Percentiles rank a stretch among this genome's conserved stretches.
These are phyloP conservation scores for Cystobasidiopsis lactophilus DNA, from an alignment of 768 basidiomycete genomes.

Conservation along the genomic window DNA sequence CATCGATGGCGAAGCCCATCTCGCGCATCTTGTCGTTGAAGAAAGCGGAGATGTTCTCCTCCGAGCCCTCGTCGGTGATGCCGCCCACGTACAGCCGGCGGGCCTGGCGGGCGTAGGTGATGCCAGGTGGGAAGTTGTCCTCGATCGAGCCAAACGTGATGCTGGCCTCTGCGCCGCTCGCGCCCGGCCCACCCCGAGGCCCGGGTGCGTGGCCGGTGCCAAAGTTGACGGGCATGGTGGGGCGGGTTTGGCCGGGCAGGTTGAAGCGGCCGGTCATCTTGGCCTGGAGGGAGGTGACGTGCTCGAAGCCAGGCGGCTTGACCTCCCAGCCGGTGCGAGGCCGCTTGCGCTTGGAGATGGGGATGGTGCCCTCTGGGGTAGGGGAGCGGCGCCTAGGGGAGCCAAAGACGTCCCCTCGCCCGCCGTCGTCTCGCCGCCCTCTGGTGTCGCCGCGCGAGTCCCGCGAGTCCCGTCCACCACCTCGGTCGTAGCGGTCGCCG, in stretches of 20 bases:
- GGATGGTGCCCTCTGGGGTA: constrained; percentile 62
- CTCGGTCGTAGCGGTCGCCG: constrained; percentile 14
- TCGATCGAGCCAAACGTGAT: constrained; percentile 6
- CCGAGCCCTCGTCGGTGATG: constrained; percentile 83
- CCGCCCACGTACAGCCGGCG: constrained; percentile 91
- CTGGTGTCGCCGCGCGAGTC: constrained; percentile 23
- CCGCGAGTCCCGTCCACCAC: constrained; percentile 16
- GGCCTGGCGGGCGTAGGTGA: constrained; percentile 45
- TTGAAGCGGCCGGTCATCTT: constrained; percentile 96
- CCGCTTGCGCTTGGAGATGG: constrained; percentile 63
- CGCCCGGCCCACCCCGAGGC: not conserved
- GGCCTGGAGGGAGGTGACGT: constrained; percentile 85
- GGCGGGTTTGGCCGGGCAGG: constrained; percentile 53
- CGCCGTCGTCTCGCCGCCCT: constrained; percentile 12
- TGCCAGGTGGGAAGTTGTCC: constrained; percentile 21
- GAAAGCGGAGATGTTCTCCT: constrained; percentile 73
- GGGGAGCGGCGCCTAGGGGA: constrained; percentile 43
- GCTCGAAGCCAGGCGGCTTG: constrained; percentile 83
- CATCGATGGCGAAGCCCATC: constrained; percentile 23
- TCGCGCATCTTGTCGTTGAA: constrained; percentile 94
- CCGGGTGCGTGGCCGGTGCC: not conserved
- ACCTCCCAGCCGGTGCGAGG: constrained; percentile 93
- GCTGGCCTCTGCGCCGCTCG: not conserved
- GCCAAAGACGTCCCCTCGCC: not conserved
- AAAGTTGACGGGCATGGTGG: constrained; percentile 22